Percentiles rank a stretch among this genome's conserved stretches.
Conservation (phyloP, 2,329 filamentous ascomycete genomes). For the Ophiostoma triangulosporum region DNA sequence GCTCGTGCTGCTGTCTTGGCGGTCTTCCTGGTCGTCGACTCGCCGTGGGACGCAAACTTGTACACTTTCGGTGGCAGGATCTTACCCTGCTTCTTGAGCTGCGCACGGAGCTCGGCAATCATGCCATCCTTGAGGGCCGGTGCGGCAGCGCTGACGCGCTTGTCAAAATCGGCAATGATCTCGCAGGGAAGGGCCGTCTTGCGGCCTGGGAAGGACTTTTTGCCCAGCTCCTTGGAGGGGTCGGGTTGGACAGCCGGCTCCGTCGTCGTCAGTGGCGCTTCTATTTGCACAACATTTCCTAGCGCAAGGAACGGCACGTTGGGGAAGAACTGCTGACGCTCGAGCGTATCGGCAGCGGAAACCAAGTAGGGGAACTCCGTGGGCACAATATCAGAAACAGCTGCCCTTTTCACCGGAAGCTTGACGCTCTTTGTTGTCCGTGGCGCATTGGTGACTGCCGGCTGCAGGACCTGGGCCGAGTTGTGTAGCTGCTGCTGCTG, state of each 20-base stretch:
- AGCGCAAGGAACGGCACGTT: constrained; percentile 11
- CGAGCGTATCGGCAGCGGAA: constrained; percentile 9
- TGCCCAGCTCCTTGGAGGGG: constrained; percentile 14
- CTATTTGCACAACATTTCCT: constrained; percentile 11
- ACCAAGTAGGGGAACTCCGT: constrained; percentile 8
- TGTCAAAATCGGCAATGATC: constrained; percentile 14
- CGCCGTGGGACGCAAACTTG: constrained; percentile 12
- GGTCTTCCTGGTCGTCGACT: not conserved
- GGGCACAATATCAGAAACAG: constrained; percentile 3
- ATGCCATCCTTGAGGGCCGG: constrained; percentile 11
- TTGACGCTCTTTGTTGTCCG: constrained; percentile 5
- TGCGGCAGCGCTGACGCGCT: constrained; percentile 8
- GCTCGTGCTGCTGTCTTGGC: not conserved
- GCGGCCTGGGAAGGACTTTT: constrained; percentile 12
- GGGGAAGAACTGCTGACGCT: constrained; percentile 12
- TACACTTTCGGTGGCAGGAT: constrained; percentile 15
- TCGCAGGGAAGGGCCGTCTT: constrained; percentile 12
- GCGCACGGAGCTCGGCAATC: constrained; percentile 11
- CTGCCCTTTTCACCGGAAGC: not conserved
- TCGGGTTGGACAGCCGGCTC: constrained; percentile 14
- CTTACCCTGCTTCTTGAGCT: constrained; percentile 13
- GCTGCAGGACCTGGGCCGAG: not conserved
- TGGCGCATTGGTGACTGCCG: not conserved
- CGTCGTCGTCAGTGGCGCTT: constrained; percentile 8
- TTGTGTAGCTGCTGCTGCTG: not conserved